Evolutionary conservation across 164 flowering plant genomes (phyloP).

Genomic region (Aristolochia californica): DNA sequence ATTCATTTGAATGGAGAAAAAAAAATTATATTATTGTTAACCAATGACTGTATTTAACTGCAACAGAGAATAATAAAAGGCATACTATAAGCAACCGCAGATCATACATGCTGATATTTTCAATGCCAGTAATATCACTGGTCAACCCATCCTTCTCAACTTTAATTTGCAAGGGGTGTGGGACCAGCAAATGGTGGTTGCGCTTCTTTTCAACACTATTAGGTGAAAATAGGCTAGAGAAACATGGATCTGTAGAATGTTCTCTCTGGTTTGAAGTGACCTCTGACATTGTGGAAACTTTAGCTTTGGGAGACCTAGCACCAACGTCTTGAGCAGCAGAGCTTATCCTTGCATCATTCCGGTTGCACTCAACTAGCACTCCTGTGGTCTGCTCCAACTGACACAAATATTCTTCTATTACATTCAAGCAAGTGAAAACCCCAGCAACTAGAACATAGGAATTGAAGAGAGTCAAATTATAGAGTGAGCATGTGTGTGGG

Average conservation of each 20-base stretch:
- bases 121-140: constrained; percentile 18
- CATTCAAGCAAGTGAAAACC: background rate
- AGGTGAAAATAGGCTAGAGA: constrained; percentile 28
- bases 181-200: constrained; percentile 15
- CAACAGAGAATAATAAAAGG: background rate
- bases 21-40: too few relatives aligned
- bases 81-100: background rate
- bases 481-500: too few relatives aligned
- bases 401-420: background rate
- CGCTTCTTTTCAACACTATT: constrained; percentile 22
- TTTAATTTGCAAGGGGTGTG: constrained; percentile 21
- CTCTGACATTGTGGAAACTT: constrained; percentile 17
- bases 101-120: constrained; percentile 52
- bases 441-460: background rate
- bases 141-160: constrained; percentile 20
- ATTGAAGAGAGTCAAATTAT: background rate
- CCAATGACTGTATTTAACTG: too few relatives aligned
- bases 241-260: constrained; percentile 22
- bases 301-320: constrained; percentile 29
- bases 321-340: constrained; percentile 47
- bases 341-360: constrained; percentile 31
- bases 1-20: too few relatives aligned
- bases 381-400: constrained; percentile 21
- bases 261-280: constrained; percentile 13
- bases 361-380: constrained; percentile 45